Percentiles rank a stretch among this genome's conserved stretches.
These are phyloP conservation scores for Ceratobasidium sp. DNA, from an alignment of 1,284 basidiomycete species.

Conservation along the genomic window DNA sequence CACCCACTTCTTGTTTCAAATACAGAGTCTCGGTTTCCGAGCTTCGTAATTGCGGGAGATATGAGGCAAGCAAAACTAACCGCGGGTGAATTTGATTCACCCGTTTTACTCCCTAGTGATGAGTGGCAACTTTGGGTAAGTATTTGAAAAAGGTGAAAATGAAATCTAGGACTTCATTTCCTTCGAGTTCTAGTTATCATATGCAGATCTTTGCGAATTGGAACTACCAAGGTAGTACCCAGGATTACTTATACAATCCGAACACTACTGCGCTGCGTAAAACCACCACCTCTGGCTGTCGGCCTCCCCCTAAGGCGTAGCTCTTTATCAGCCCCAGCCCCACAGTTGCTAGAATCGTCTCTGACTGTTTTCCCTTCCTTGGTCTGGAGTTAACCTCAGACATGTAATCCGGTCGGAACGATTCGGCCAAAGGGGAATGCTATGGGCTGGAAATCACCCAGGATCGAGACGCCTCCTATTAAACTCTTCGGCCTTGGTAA, in stretches of 20 bases:
- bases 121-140: too few species aligned
- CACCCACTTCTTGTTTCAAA: too few species aligned
- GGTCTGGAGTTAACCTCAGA: not conserved
- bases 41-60: too few species aligned
- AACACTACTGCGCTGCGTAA: constrained; percentile 15
- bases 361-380: not conserved
- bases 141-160: too few species aligned
- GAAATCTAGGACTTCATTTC: too few species aligned
- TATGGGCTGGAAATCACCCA: constrained; percentile 33
- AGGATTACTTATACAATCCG: not conserved
- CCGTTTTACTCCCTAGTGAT: too few species aligned
- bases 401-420: not conserved
- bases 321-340: not conserved
- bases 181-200: too few species aligned
- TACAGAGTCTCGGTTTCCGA: too few species aligned
- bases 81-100: too few species aligned
- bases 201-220: too few species aligned
- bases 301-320: constrained; percentile 5
- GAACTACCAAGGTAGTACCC: too few species aligned
- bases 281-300: constrained; percentile 9
- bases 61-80: too few species aligned
- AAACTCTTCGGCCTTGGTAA: constrained; percentile 12
- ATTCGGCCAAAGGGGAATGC: not conserved
- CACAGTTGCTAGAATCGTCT: not conserved
- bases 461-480: constrained; percentile 12